Evolutionary conservation across 2,329 filamentous ascomycete genomes (phyloP).

Genomic region (Pezicula rhizophila): DNA sequence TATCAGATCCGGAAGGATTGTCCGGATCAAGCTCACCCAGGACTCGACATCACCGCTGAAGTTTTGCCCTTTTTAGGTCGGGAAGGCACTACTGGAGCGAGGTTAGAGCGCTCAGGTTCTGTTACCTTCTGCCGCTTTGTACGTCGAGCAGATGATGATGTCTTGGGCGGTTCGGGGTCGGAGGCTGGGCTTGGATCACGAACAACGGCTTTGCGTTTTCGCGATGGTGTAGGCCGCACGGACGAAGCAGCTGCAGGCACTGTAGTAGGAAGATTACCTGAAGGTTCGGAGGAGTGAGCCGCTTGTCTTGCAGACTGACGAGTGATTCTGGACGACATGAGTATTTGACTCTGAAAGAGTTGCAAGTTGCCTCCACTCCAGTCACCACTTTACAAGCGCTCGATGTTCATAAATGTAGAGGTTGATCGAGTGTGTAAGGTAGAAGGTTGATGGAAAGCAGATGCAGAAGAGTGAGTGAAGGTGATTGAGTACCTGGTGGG

Average conservation of each 20-base stretch:
- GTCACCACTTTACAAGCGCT: slow-evolving; percentile 7
- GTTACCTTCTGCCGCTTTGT: slow-evolving; percentile 67
- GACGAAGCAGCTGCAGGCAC: slow-evolving; percentile 29
- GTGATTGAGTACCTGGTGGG: slow-evolving; percentile 1
- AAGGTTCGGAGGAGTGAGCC: slow-evolving; percentile 42
- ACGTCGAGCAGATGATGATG: slow-evolving; percentile 45
- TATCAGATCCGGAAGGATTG: slow-evolving; percentile 3
- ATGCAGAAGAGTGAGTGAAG: not conserved
- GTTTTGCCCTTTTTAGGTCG: slow-evolving; percentile 57
- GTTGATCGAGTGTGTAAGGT: slow-evolving; percentile 4
- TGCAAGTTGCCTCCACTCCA: slow-evolving; percentile 4
- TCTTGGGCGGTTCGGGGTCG: slow-evolving; percentile 29
- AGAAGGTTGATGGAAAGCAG: not conserved
- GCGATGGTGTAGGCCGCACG: slow-evolving; percentile 42
- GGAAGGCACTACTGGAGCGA: slow-evolving; percentile 33
- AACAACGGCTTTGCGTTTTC: slow-evolving; percentile 71
- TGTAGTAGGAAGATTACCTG: slow-evolving; percentile 31
- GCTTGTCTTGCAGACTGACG: slow-evolving; percentile 90
- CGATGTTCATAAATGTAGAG: slow-evolving; percentile 5
- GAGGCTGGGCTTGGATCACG: slow-evolving; percentile 42
- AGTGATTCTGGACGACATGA: slow-evolving; percentile 96
- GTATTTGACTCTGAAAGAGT: slow-evolving; percentile 35
- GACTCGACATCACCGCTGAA: slow-evolving; percentile 64
- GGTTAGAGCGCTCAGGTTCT: slow-evolving; percentile 36
- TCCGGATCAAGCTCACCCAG: slow-evolving; percentile 47